Percentiles rank a stretch among this genome's conserved stretches.
Evolutionary conservation across 768 basidiomycete genomes (phyloP).

Genomic region (Nidula microcarpa): DNA sequence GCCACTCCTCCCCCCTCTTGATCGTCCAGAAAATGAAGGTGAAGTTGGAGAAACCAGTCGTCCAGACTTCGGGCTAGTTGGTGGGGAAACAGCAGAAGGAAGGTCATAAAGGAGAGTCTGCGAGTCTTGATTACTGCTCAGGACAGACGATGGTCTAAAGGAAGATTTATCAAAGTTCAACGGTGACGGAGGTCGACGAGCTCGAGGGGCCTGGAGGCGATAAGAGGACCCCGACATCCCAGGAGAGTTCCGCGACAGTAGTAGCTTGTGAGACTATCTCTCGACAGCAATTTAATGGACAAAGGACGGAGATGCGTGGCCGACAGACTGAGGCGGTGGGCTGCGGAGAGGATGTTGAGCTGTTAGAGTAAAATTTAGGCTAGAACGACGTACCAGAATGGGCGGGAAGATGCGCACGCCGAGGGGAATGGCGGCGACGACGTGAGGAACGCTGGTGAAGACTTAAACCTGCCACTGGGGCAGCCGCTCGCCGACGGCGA

Average conservation of each 20-base stretch:
- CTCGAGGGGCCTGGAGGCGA: slow-evolving; percentile 60
- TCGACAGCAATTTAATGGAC: too few relatives aligned
- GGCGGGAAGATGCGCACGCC: too few relatives aligned
- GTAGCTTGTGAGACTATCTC: too few relatives aligned
- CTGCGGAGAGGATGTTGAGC: too few relatives aligned
- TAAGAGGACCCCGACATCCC: slow-evolving; percentile 63
- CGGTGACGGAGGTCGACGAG: slow-evolving; percentile 60
- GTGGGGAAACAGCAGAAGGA: slow-evolving; percentile 59
- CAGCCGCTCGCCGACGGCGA: neutral
- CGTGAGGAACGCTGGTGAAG: too few relatives aligned
- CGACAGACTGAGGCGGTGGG: too few relatives aligned
- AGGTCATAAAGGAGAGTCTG: slow-evolving; percentile 77
- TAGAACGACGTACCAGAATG: too few relatives aligned
- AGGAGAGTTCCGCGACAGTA: too few relatives aligned
- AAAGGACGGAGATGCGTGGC: too few relatives aligned
- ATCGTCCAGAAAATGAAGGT: slow-evolving; percentile 49
- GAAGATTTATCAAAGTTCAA: slow-evolving; percentile 51
- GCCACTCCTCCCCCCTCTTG: slow-evolving; percentile 44
- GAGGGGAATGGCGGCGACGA: too few relatives aligned
- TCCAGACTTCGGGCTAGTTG: slow-evolving; percentile 48
- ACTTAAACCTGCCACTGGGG: too few relatives aligned
- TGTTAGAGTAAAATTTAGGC: too few relatives aligned
- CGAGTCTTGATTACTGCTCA: slow-evolving; percentile 39
- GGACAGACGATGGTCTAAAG: slow-evolving; percentile 37
- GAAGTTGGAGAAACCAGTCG: slow-evolving; percentile 53